phyloP scores from a whole-genome alignment of 768 basidiomycete species.

The Termitomyces sp. region DNA sequence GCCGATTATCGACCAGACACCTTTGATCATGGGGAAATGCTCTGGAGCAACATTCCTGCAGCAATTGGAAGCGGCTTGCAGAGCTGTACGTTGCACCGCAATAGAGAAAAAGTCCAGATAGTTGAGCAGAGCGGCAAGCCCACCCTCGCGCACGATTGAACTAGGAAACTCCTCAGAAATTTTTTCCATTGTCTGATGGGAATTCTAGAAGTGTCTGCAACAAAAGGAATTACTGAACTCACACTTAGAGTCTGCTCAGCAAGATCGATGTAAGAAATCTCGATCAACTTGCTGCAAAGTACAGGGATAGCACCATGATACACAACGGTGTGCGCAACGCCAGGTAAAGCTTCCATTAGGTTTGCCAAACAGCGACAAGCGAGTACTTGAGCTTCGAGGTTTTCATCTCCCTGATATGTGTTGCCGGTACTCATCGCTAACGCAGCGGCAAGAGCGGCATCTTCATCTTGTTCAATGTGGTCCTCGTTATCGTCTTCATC shows the following conservation, averaged over 20 bases:
- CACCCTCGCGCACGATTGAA: conserved; percentile 93
- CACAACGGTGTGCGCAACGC: conserved; percentile 95
- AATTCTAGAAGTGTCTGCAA: conserved; percentile 15
- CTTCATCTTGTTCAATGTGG: conserved; percentile 64
- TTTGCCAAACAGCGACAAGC: conserved; percentile 97
- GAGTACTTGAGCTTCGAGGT: conserved; percentile 90
- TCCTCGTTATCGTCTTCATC: conserved; percentile 67
- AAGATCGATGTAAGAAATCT: conserved; percentile 96
- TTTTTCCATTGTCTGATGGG: conserved; percentile 86
- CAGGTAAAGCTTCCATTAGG: conserved; percentile 97
- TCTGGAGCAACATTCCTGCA: conserved; percentile 90
- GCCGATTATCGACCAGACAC: conserved; percentile 89
- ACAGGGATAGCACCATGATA: conserved; percentile 98
- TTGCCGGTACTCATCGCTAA: conserved; percentile 76
- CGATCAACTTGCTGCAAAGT: conserved; percentile 93
- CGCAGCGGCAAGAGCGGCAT: conserved; percentile 84
- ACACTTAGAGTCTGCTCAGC: conserved; percentile 98
- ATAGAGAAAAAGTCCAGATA: conserved; percentile 99
- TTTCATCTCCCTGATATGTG: conserved; percentile 72
- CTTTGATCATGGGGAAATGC: conserved; percentile 82
- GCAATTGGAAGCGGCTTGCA: conserved; percentile 96
- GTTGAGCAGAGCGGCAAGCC: conserved; percentile 86
- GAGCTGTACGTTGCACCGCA: conserved; percentile 92
- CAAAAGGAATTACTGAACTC: conserved; percentile 32
- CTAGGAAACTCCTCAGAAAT: conserved; percentile 97